phyloP scores from a whole-genome alignment of 345 rosid species.

The Hibiscus mutabilis region DNA sequence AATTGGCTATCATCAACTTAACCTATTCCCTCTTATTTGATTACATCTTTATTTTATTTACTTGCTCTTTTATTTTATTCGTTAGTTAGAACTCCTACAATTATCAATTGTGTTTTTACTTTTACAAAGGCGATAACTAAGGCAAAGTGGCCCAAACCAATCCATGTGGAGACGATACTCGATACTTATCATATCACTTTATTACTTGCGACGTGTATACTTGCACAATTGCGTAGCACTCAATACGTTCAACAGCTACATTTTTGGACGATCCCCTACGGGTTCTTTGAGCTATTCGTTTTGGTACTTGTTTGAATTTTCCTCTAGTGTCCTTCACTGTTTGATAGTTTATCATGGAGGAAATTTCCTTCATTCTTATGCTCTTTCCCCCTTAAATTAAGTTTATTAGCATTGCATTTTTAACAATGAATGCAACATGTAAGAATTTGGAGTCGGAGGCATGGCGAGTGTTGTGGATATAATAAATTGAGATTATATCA shows the following conservation, averaged over 20 bases:
- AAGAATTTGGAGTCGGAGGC: neutral
- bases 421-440: neutral
- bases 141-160: too few relatives aligned
- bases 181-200: too few relatives aligned
- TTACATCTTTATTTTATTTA: too few relatives aligned
- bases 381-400: neutral
- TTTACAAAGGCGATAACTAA: too few relatives aligned
- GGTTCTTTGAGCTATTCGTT: constrained; percentile 94
- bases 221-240: too few relatives aligned
- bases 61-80: too few relatives aligned
- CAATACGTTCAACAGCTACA: constrained; percentile 74
- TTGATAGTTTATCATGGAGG: neutral
- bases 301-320: constrained; percentile 43
- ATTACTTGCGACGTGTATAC: too few relatives aligned
- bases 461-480: neutral
- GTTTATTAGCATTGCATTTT: neutral
- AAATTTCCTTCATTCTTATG: neutral
- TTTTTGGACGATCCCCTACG: constrained; percentile 95
- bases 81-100: too few relatives aligned
- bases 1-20: too few relatives aligned
- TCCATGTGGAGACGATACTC: too few relatives aligned
- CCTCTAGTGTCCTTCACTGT: neutral
- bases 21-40: too few relatives aligned
- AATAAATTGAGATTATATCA: neutral
- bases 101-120: too few relatives aligned